A percentile compares a stretch with the other conserved stretches of the same genome.
Evolutionary conservation across 73 alveolate genomes (phyloP).

Genomic region (Symbiodinium pilosum): DNA sequence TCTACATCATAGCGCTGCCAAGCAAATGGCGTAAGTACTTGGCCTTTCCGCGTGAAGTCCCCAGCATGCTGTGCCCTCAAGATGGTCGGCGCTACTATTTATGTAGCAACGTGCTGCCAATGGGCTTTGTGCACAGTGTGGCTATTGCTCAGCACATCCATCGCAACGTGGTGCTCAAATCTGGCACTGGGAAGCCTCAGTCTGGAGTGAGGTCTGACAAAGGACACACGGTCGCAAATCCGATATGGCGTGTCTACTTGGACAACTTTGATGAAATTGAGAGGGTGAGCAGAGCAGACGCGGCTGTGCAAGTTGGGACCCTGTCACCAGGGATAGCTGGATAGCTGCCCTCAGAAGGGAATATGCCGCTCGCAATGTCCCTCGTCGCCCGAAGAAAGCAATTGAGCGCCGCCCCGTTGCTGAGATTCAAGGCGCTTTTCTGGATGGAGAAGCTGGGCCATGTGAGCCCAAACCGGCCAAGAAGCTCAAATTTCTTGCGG

Average conservation of each 20-base stretch:
- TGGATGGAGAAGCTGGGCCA: neutral
- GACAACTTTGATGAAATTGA: neutral
- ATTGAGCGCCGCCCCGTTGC: neutral
- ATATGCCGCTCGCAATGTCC: too few species aligned
- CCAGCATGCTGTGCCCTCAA: neutral
- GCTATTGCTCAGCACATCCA: slow-evolving; percentile 15
- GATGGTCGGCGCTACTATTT: neutral
- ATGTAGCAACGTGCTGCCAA: neutral
- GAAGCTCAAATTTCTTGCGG: too few species aligned
- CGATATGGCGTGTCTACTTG: neutral
- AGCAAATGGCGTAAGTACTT: neutral
- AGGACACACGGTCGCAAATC: too few species aligned
- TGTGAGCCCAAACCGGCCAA: neutral
- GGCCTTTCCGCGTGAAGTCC: neutral
- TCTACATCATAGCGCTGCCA: neutral
- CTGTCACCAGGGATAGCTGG: too few species aligned
- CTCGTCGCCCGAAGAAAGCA: neutral
- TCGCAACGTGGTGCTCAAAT: neutral
- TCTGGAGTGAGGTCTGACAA: too few species aligned
- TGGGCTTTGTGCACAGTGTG: neutral
- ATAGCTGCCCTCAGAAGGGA: too few species aligned
- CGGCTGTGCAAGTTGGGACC: neutral
- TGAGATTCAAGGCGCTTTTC: neutral
- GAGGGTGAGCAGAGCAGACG: neutral
- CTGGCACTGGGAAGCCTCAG: too few species aligned